A percentile compares a stretch with the other conserved stretches of the same genome.
phyloP scores from a whole-genome alignment of 257 asterid species.

The Solanum boliviense region DNA sequence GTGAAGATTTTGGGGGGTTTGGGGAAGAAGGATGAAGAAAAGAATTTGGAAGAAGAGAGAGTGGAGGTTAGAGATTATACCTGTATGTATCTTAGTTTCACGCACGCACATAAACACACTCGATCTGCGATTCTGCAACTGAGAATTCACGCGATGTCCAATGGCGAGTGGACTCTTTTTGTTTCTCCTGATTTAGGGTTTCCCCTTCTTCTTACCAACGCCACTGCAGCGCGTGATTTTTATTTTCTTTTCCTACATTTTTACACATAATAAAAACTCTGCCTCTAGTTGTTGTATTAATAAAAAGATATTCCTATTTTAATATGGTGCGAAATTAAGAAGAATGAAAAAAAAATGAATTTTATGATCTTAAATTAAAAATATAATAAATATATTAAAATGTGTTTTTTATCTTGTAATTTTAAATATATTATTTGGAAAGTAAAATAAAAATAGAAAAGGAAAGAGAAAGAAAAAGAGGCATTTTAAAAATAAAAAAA shows the following conservation, averaged over 20 bases:
- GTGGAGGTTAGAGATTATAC: not conserved
- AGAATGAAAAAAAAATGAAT: too few species aligned
- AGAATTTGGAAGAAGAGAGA: not conserved
- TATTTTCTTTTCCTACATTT: not conserved
- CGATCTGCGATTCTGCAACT: conserved; percentile 4
- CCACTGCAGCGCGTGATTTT: conserved; percentile 2
- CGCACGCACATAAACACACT: not conserved
- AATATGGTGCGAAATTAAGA: too few species aligned
- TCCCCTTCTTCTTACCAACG: not conserved
- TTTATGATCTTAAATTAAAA: too few species aligned
- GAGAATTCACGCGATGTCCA: not conserved
- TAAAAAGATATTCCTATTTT: too few species aligned
- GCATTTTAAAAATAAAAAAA: too few species aligned
- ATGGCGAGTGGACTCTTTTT: conserved; percentile 3
- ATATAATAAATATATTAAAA: too few species aligned
- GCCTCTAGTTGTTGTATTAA: too few species aligned
- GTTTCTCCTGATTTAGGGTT: not conserved
- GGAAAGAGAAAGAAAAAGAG: too few species aligned
- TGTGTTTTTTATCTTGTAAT: too few species aligned
- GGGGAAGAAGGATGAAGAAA: not conserved
- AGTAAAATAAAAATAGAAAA: too few species aligned
- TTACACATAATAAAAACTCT: not conserved
- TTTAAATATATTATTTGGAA: too few species aligned
- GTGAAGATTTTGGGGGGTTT: not conserved
- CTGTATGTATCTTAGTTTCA: not conserved